Evolutionary conservation across 805 yeast genomes (phyloP), one percentile per base, ranked within the genome.

Genomic region (Pichia phayaonensis): DNA sequence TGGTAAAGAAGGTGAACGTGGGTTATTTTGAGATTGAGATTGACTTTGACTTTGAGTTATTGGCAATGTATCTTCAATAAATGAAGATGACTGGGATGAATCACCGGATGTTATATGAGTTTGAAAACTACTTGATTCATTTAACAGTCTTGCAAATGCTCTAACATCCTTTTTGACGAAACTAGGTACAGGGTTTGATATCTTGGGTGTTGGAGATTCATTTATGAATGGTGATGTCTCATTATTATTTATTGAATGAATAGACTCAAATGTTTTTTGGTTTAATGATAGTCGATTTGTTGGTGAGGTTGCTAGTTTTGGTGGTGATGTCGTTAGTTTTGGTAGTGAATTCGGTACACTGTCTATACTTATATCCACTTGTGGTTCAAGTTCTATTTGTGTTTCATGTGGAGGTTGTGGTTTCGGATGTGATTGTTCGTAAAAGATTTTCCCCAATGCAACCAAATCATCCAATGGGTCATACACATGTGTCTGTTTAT

Each of bases 381-480:
- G 20, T 8, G 20, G 16, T 29, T 12, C n/a, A 15, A 13, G 12
- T 13, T 18, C 31, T 16, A 13, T 4, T 11, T 26, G 15, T 18
- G 23, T 18, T 27, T 27, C 23, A 18, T 12, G 20, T 18, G 26
- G 18, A 15, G 16, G 13, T 34, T 36, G 31, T 1, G 24, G 2
- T 12, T 18, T 23, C 4, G 41, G 20, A 29, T 34, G 34, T 8
- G 57, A 58, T 46, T 58, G 61, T 42, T 61, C 65, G 23, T 55
- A 16, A 26, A 68, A 55, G n/a, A 68, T 50, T 49, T 64, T 56
- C 8, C 69, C 69, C 15, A 68, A 53, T 44, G 58, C 21, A 53
- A 59, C 38, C 44, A 68, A 53, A 48, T 68, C 72, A 18, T 54
- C 55, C 13, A 62, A 44, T 2, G 72, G 72, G 8, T 70, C 63